A percentile compares a stretch with the other conserved stretches of the same genome.
phyloP scores from a whole-genome alignment of 208 protist genomes.

The Naegleria lovaniensis region DNA sequence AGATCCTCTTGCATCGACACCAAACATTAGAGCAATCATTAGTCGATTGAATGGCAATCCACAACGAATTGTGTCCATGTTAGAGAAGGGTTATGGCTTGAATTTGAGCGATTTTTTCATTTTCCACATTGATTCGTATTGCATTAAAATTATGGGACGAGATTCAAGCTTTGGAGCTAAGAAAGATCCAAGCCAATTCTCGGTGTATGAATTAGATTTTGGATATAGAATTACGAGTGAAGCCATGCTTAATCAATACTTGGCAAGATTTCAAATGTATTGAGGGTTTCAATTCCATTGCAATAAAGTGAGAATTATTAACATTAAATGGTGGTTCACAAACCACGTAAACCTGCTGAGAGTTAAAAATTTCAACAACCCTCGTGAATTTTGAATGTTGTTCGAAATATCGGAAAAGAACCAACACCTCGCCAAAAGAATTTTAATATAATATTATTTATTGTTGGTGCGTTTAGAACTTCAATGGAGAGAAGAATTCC shows the following conservation, averaged over 20 bases:
- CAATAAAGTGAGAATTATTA: too few species aligned
- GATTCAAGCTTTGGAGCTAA: neutral
- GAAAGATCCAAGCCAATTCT: neutral
- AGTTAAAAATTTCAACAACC: too few species aligned
- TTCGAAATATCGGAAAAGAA: too few species aligned
- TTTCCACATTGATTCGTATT: neutral
- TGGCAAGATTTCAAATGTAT: neutral
- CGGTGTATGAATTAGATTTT: neutral
- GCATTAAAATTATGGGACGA: neutral
- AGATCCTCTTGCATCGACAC: neutral
- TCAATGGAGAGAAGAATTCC: slow-evolving; percentile 16
- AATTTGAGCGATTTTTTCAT: neutral
- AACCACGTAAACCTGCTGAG: too few species aligned
- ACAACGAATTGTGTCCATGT: neutral
- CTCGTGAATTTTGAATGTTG: too few species aligned
- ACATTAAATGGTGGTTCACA: too few species aligned
- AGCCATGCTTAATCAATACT: neutral
- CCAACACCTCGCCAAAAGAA: neutral
- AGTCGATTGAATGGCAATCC: neutral
- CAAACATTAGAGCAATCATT: neutral
- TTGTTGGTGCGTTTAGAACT: slow-evolving; percentile 3
- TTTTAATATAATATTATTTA: neutral
- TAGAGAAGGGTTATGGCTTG: neutral
- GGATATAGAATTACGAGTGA: neutral
- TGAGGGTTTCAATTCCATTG: too few species aligned